Conservation (phyloP, 148 eudicot species). For the Vaccinium corymbosum region DNA sequence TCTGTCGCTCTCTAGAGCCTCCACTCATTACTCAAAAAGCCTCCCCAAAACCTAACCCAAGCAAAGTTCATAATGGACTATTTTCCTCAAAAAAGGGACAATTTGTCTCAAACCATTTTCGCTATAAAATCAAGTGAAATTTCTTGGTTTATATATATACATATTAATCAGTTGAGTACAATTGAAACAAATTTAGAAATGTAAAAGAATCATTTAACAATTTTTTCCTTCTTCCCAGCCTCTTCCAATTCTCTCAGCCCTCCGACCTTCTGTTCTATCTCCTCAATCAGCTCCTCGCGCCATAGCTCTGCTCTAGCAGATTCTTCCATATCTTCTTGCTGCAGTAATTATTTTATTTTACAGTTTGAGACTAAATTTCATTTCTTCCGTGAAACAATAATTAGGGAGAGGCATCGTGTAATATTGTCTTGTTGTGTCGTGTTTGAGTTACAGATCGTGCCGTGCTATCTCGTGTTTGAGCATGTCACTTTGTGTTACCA, state of each 20-base stretch:
- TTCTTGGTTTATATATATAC: neutral
- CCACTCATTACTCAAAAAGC: too few relatives aligned
- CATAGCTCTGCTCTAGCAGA: conserved; percentile 60
- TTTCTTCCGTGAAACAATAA: neutral
- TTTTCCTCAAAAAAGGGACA: neutral
- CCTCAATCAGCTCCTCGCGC: conserved; percentile 83
- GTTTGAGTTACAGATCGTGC: neutral
- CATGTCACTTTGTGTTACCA: neutral
- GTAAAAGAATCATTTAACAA: conserved; percentile 30
- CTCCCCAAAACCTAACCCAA: too few relatives aligned
- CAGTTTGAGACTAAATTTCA: neutral
- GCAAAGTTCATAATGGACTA: too few relatives aligned
- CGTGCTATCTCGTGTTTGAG: neutral
- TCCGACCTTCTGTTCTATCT: conserved; percentile 75
- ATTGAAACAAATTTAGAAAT: neutral
- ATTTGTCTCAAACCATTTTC: neutral
- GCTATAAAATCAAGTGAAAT: neutral
- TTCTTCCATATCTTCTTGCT: conserved; percentile 88
- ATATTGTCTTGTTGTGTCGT: neutral
- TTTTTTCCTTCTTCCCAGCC: conserved; percentile 54
- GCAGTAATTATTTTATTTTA: neutral
- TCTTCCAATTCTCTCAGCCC: conserved; percentile 73
- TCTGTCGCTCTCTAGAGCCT: too few relatives aligned
- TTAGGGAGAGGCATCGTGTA: neutral
- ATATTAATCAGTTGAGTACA: neutral